Evolutionary conservation across 768 basidiomycete genomes (phyloP), one percentile per base, ranked within the genome.

Genomic region (Suillus alpinus): DNA sequence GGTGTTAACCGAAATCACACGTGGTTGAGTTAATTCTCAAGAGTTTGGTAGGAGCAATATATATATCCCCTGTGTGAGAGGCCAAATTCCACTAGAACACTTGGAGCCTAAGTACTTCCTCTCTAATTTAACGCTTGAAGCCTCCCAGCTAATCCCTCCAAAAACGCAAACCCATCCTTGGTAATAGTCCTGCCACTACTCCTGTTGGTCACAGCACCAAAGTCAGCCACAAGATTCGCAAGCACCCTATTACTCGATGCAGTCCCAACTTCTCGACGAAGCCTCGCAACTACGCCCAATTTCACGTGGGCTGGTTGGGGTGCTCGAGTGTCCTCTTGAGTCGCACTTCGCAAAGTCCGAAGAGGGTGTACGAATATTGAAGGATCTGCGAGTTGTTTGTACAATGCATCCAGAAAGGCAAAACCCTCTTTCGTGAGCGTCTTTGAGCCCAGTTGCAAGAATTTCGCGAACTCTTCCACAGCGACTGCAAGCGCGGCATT

Each of bases 141-240:
- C 63, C 85, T 76, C 47, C 75, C 79, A 2, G 85, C 81, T 49
- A 91, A 68, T 40, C 83, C 83, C 57, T 86, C 84, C 53, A 91
- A 73, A 68, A 91, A 91, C 10, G 79, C 80, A 66, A 91, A 81
- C 40, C 88, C 89, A 66, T 90, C 87, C 80, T 92, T 92, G 37
- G 89, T 91, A 58, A 92, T 78, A 55, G 86, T 90, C 63, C 87
- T 79, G 44, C 88, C 86, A 40, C 78, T 85, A 66, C 85, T 86
- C 69, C 80, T 80, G 70, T 89, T 85, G 36, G 87, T 90, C 58
- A 88, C 83, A 53, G 79, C 77, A 26, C 85, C 85, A 71, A 92
- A 92, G 55, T 90, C 88, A 8, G 81, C 78, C 7, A 92, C 83
- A 80, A 91, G 82, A 64, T 67, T 69, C 34, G 86, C 89, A 43